phyloP scores from a whole-genome alignment of 192 early-diverging fungal genomes.

The Gamsiella multidivaricata region DNA sequence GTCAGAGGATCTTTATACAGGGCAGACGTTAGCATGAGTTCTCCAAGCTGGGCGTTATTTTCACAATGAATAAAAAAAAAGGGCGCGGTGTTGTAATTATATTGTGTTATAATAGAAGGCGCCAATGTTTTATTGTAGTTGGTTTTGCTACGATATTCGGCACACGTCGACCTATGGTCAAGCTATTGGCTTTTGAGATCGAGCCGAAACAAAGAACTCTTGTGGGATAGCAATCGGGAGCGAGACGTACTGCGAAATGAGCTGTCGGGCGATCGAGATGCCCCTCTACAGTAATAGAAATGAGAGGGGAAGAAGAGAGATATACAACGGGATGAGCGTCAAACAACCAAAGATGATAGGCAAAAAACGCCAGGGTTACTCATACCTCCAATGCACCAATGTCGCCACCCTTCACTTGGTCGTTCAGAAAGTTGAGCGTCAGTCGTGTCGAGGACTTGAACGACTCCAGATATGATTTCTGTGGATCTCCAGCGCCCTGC shows the following conservation, averaged over 20 bases:
- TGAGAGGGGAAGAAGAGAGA: background rate
- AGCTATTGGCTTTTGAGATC: background rate
- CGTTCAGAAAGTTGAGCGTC: constrained; percentile 18
- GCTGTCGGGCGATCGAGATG: constrained; percentile 23
- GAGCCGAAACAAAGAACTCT: constrained; percentile 32
- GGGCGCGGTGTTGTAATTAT: too few species aligned
- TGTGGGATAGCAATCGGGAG: constrained; percentile 34
- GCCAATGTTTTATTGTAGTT: too few species aligned
- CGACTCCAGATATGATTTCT: constrained; percentile 13
- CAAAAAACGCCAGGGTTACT: too few species aligned
- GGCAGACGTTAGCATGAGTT: too few species aligned
- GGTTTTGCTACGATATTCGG: too few species aligned
- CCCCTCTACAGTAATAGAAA: constrained; percentile 4
- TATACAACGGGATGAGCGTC: too few species aligned
- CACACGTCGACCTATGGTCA: too few species aligned
- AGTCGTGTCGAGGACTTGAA: constrained; percentile 22
- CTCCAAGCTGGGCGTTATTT: too few species aligned
- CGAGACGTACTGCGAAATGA: constrained; percentile 22
- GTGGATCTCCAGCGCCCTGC: background rate
- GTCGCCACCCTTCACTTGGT: constrained; percentile 9
- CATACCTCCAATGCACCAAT: constrained; percentile 18
- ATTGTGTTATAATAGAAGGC: too few species aligned
- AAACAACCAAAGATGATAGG: too few species aligned
- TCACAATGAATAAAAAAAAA: too few species aligned
- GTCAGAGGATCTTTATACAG: too few species aligned